A percentile compares a stretch with the other conserved stretches of the same genome.
Conservation (phyloP, 352 stramenopile species). For the Phytophthora idaei region DNA sequence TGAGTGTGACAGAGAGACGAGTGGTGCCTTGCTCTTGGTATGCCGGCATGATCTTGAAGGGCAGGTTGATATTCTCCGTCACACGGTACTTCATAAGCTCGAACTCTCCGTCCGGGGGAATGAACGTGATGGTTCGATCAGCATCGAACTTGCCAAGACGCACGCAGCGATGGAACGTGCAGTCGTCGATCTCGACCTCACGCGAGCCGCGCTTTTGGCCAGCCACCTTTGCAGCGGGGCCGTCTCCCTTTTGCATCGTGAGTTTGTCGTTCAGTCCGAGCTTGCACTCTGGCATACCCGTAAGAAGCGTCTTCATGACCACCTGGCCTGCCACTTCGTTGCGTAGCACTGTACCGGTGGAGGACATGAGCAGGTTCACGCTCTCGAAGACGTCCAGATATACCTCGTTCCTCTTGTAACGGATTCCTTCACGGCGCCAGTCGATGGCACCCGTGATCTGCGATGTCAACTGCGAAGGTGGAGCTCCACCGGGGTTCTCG, state of each 20-base stretch:
- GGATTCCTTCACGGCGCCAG: constrained; percentile 95
- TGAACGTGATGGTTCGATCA: constrained; percentile 97
- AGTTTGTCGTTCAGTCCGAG: constrained; percentile 99
- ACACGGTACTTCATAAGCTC: constrained; percentile 98
- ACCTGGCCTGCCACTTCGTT: constrained; percentile 97
- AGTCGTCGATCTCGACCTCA: constrained; percentile 96
- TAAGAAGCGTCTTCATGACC: constrained; percentile 98
- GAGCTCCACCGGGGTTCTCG: constrained; percentile 91
- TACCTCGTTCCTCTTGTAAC: constrained; percentile 98
- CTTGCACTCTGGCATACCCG: constrained; percentile 99
- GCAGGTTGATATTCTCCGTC: constrained; percentile 97
- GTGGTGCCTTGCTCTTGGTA: constrained; percentile 94
- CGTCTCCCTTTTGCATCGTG: constrained; percentile 95
- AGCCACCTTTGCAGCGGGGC: constrained; percentile 53
- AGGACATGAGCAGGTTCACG: constrained; percentile 97
- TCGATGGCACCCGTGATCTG: constrained; percentile 91
- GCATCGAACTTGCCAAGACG: constrained; percentile 98
- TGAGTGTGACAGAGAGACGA: constrained; percentile 80
- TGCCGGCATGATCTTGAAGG: constrained; percentile 98
- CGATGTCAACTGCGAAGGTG: constrained; percentile 82
- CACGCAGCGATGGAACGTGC: constrained; percentile 98
- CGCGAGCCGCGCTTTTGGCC: constrained; percentile 76
- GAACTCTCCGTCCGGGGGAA: constrained; percentile 98
- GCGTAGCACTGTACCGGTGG: constrained; percentile 92
- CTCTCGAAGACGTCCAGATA: constrained; percentile 98